Evolutionary conservation across 176 grass and related monocot species (phyloP), one percentile per base, ranked within the genome.

Genomic region (Zea luxurians): DNA sequence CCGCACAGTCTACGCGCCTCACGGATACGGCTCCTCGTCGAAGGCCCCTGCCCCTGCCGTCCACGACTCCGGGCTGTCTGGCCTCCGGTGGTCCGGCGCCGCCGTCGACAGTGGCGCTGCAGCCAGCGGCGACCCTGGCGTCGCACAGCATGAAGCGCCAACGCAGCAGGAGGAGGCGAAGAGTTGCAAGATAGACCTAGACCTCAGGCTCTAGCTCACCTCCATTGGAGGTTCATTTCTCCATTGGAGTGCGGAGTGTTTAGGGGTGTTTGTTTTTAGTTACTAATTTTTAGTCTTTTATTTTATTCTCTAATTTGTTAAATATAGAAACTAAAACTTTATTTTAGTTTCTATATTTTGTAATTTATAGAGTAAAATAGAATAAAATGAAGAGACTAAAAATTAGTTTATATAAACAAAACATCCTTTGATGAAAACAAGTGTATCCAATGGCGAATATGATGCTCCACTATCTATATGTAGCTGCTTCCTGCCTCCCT

Each of bases 141-240:
- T 74, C 18, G 34, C 53, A 3, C 11, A 27, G 27, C 27, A 5
- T 12, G 69, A 83, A 73, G 62, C 1, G 52, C 52, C 16, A 40
- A 17, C 48, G 46, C 44, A 61, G 44, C 15, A 68, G 5, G 50
- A 70, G 45, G 84, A 79, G 54, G 55, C n/a, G 8, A 16, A 71
- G 48, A 61, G 61, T 9, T 5, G 45, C 63, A 74, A 62, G 1
- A 54, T 88, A 63, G 86, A 88, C 86, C 54, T 88, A 27, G 80
- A 82, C 43, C 81, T 88, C 20, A 88, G 34, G 76, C 86, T 88
- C 21, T 88, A 88, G 62, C 8, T 68, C 35, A 5, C 0, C 5
- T 58, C 17, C n/a, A 9, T 77, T 66, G 66, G 27, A 27, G 79
- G 16, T 77, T 72, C 71, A 61, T 53, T 69, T 17, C 37, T 62